phyloP scores from a whole-genome alignment of 208 protist genomes.

The Leishmania mexicana region DNA sequence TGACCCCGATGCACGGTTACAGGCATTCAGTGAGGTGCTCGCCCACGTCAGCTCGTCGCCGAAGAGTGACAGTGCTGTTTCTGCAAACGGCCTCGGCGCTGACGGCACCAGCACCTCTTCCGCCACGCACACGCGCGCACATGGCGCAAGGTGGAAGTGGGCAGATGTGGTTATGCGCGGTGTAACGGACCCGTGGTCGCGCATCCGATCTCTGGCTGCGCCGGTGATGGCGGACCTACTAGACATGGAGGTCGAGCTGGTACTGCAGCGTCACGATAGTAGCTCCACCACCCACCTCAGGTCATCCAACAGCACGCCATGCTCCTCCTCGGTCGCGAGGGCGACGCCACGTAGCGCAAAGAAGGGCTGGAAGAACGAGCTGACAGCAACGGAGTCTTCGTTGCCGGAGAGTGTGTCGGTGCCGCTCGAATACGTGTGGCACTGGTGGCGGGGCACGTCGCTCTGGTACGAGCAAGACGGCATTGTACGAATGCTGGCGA shows the following conservation, averaged over 20 bases:
- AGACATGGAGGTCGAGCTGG: conserved; percentile 24
- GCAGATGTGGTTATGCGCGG: conserved; percentile 60
- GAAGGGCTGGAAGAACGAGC: background rate
- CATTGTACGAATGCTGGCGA: conserved; percentile 26
- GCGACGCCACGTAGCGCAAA: background rate
- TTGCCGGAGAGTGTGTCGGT: conserved; percentile 12
- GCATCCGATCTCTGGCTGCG: conserved; percentile 38
- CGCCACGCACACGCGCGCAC: background rate
- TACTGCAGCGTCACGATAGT: conserved; percentile 1
- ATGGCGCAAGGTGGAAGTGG: conserved; percentile 26
- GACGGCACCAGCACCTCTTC: background rate
- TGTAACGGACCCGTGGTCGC: conserved; percentile 74
- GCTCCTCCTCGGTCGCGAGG: background rate
- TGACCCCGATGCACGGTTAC: conserved; percentile 28
- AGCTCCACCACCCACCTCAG: background rate
- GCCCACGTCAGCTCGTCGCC: conserved; percentile 10
- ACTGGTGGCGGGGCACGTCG: conserved; percentile 18
- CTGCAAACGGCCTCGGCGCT: background rate
- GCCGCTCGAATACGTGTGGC: conserved; percentile 24
- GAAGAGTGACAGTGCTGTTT: background rate
- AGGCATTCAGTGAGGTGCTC: conserved; percentile 14
- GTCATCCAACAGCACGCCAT: background rate
- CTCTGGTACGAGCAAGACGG: conserved; percentile 40
- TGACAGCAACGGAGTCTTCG: background rate
- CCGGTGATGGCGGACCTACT: conserved; percentile 32